Evolutionary conservation across 75 land plant species (phyloP).

Genomic region (Cryptomeria japonica): DNA sequence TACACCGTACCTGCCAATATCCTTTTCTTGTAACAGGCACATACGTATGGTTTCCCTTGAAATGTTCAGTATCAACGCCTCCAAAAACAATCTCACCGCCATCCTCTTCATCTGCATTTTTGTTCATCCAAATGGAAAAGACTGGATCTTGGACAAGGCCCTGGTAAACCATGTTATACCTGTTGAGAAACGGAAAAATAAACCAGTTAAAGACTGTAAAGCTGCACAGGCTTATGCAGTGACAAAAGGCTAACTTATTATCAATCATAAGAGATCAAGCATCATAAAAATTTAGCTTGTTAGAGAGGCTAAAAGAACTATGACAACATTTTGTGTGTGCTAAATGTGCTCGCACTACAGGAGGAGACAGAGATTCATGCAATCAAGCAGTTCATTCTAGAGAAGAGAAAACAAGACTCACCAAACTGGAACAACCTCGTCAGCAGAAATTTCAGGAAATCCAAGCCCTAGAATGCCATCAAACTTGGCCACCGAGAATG

Average conservation of each 20-base stretch:
- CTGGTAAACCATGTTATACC: constrained; percentile 85
- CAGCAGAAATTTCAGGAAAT: constrained; percentile 83
- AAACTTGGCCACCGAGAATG: constrained; percentile 76
- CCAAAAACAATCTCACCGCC: constrained; percentile 95
- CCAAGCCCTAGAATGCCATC: constrained; percentile 98
- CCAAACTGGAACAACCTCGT: constrained; percentile 76
- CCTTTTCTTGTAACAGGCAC: constrained; percentile 78
- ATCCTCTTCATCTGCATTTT: constrained; percentile 47
- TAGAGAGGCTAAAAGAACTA: background rate
- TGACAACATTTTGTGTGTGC: background rate
- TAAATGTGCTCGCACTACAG: background rate
- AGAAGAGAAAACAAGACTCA: constrained; percentile 17
- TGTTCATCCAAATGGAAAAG: constrained; percentile 93
- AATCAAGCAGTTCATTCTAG: background rate
- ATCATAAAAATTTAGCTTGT: too few species aligned
- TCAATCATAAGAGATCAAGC: background rate
- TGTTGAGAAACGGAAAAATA: constrained; percentile 15
- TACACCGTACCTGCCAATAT: constrained; percentile 75
- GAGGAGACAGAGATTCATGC: background rate
- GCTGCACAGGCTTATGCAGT: background rate
- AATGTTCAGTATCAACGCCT: constrained; percentile 81
- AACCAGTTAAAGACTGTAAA: background rate
- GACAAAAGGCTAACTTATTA: background rate
- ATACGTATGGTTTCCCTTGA: constrained; percentile 74
- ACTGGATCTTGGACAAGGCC: constrained; percentile 62